Percentiles rank a stretch among this genome's conserved stretches.
Conservation (phyloP, 139 green algal species). For the Coccomyxa sp. region DNA sequence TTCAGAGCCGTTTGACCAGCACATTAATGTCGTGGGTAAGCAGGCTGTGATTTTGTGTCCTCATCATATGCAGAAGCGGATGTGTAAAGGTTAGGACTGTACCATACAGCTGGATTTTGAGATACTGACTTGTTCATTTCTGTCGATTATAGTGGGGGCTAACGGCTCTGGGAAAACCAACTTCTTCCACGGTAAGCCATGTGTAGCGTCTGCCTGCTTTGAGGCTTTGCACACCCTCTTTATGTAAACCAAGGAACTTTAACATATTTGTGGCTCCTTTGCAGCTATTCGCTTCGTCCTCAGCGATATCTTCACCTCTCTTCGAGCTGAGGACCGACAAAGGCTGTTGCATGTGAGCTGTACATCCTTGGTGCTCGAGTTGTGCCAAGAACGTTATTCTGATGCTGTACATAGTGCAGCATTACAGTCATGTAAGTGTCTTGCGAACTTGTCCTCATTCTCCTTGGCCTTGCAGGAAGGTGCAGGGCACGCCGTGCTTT, state of each 20-base stretch:
- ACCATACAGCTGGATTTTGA: neutral
- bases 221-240: neutral
- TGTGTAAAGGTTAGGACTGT: neutral
- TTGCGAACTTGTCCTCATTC: neutral
- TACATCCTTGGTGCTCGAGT: neutral
- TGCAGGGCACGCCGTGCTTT: conserved; percentile 77
- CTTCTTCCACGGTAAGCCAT: conserved; percentile 91
- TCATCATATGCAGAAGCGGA: neutral
- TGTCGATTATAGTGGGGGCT: conserved; percentile 75
- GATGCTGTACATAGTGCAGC: neutral
- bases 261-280: neutral
- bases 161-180: conserved; percentile 99
- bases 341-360: conserved; percentile 88
- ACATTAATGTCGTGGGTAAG: conserved; percentile 90
- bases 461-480: conserved; percentile 74
- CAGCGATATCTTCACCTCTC: conserved; percentile 74
- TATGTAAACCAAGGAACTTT: neutral
- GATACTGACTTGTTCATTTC: neutral
- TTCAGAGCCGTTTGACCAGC: conserved; percentile 79
- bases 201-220: neutral
- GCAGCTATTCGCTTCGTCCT: conserved; percentile 98
- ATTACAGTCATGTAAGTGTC: neutral
- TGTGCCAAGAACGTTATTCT: neutral
- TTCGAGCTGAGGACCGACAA: conserved; percentile 80
- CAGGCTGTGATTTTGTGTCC: neutral